Evolutionary conservation across 306 rosid species (phyloP), one percentile per base, ranked within the genome.

Genomic region (Prinsepia uniflora): DNA sequence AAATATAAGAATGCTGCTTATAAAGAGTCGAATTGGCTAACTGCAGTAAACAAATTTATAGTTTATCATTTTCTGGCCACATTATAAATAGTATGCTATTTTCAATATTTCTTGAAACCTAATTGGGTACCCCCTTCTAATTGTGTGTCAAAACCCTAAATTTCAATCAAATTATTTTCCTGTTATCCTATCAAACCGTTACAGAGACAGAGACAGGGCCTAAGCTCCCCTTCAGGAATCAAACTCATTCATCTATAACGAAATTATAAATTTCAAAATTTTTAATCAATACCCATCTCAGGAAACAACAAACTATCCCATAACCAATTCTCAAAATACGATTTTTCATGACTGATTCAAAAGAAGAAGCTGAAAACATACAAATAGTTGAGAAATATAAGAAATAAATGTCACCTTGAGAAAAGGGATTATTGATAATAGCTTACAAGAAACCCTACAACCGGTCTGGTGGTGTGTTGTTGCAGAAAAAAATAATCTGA

Each of bases 381-480:
- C 12, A 20, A 54, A 41, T 42, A 42, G 7, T 6, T 24, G 39
- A 53, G 24, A 24, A 9, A 45, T 17, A 74, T 34, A 9, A 22
- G 6, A 6, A 20, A 47, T 52, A 60, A 19, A 36, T n/a, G 22
- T 67, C 40, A 70, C 68, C 74, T 44, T 39, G 40, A 42, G 36
- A 40, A 12, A 55, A 41, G 55, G 34, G 19, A 48, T 20, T 12
- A 68, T 34, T 1, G 34, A 24, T 8, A 50, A 41, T 56, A 44
- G 77, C 80, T 56, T 58, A 70, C 54, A 80, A 39, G 49, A 74
- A 77, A 62, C 74, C 76, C 72, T 70, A 69, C 56, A 69, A 36
- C 63, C 22, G n/a, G 18, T 6, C 19, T 11, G 6, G 60, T 20
- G 65, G 45, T 45, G 59, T 12, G 10, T 52, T 42, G 15, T 50